These are phyloP conservation scores for Allium sativum DNA, from an alignment of 106 monocot species.

Conservation along the genomic window DNA sequence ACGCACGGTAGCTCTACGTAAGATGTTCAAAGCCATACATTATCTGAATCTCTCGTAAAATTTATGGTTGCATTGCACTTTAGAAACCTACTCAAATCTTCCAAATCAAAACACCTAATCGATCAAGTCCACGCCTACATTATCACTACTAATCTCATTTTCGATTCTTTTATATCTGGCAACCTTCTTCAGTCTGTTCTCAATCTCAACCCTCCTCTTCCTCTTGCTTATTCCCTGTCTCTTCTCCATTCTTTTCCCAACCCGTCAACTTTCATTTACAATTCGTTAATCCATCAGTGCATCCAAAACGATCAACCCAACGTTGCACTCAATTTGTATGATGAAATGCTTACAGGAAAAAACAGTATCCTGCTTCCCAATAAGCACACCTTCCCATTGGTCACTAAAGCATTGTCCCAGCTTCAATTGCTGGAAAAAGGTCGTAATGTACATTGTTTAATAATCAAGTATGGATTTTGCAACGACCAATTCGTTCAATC, in stretches of 20 bases:
- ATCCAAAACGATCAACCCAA: not conserved
- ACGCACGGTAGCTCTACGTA: too few species aligned
- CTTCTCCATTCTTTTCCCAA: conserved; percentile 1
- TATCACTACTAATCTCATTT: conserved; percentile 4
- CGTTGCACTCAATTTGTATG: conserved; percentile 1
- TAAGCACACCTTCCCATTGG: conserved; percentile 7
- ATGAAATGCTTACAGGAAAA: conserved; percentile 3
- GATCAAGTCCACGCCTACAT: conserved; percentile 4
- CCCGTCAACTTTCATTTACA: conserved; percentile 13
- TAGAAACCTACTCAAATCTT: not conserved
- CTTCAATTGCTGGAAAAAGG: not conserved
- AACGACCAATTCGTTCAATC: conserved; percentile 4
- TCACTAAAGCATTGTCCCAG: conserved; percentile 8
- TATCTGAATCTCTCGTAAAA: too few species aligned
- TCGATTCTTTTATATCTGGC: conserved; percentile 12
- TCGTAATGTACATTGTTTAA: not conserved
- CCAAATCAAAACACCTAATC: not conserved
- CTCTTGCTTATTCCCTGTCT: not conserved
- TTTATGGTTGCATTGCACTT: not conserved
- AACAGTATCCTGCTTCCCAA: not conserved
- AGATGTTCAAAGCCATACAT: too few species aligned
- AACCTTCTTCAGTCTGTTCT: conserved; percentile 12
- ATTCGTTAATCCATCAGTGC: conserved; percentile 1
- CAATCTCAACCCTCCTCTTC: not conserved
- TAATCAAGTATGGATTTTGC: conserved; percentile 2